Conservation (phyloP, 2,329 filamentous ascomycete genomes). For the Pyrenochaeta sp. region DNA sequence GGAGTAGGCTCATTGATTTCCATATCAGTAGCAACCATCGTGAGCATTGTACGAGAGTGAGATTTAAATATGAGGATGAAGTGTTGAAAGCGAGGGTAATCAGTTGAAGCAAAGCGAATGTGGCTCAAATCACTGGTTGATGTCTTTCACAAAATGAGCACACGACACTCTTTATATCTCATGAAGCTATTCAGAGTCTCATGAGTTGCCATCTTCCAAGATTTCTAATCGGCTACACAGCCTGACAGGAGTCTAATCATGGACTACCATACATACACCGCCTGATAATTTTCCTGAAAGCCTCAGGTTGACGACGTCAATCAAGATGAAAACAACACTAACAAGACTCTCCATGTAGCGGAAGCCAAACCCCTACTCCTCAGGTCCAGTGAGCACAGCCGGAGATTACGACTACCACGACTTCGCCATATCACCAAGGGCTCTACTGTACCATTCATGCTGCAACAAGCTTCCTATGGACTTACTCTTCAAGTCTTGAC, state of each 20-base stretch:
- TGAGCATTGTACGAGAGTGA: slow-evolving; percentile 12
- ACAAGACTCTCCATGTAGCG: slow-evolving; percentile 2
- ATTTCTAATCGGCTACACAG: slow-evolving; percentile 11
- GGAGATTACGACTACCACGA: slow-evolving; percentile 24
- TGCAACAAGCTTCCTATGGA: not conserved
- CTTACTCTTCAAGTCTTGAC: slow-evolving; percentile 6
- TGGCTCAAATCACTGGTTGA: slow-evolving; percentile 7
- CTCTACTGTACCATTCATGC: not conserved
- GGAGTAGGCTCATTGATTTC: slow-evolving; percentile 6
- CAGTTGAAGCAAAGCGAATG: slow-evolving; percentile 12
- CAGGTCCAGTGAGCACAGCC: slow-evolving; percentile 22
- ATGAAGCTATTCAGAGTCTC: slow-evolving; percentile 1
- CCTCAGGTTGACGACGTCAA: slow-evolving; percentile 14
- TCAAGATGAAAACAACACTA: slow-evolving; percentile 6
- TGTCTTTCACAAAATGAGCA: slow-evolving; percentile 11
- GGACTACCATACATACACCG: slow-evolving; percentile 10
- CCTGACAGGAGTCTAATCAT: slow-evolving; percentile 13
- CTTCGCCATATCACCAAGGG: slow-evolving; percentile 9
- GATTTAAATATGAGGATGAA: not conserved
- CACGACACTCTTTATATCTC: slow-evolving; percentile 24
- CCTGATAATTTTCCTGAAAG: slow-evolving; percentile 13
- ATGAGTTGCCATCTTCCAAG: slow-evolving; percentile 3
- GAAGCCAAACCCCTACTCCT: slow-evolving; percentile 2
- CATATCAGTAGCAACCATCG: slow-evolving; percentile 12
- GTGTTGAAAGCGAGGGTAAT: not conserved